Percentiles rank a stretch among this genome's conserved stretches.
phyloP scores from a whole-genome alignment of 768 basidiomycete genomes.

The Boletellus emodensis region DNA sequence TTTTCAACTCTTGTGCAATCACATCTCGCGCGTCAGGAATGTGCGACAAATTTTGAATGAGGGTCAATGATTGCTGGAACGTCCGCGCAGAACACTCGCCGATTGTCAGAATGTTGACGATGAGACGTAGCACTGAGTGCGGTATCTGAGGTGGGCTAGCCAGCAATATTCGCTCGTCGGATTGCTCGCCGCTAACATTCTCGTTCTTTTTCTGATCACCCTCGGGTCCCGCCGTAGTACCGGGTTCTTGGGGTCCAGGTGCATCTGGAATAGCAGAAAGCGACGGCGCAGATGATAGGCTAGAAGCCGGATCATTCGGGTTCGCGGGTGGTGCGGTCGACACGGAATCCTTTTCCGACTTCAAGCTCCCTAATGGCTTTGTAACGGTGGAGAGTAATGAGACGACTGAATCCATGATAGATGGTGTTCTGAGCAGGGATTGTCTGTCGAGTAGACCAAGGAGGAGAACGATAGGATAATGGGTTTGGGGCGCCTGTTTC shows the following conservation, averaged over 20 bases:
- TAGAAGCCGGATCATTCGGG: conserved; percentile 13
- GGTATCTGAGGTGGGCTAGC: conserved; percentile 82
- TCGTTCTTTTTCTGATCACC: conserved; percentile 25
- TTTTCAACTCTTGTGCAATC: conserved; percentile 82
- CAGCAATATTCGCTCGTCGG: conserved; percentile 48
- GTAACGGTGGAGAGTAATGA: conserved; percentile 85
- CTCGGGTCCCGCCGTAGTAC: conserved; percentile 9
- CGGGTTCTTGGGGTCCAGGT: conserved; percentile 13
- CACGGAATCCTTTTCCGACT: conserved; percentile 40
- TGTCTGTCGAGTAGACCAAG: conserved; percentile 86
- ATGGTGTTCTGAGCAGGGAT: conserved; percentile 77
- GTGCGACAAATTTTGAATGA: conserved; percentile 90
- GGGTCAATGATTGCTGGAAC: conserved; percentile 88
- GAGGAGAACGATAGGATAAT: conserved; percentile 88
- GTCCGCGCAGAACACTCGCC: conserved; percentile 95
- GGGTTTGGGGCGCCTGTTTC: conserved; percentile 71
- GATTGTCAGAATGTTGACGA: conserved; percentile 95
- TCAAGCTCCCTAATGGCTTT: conserved; percentile 68
- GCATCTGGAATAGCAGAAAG: conserved; percentile 8
- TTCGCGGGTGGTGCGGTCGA: conserved; percentile 18
- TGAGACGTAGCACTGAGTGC: conserved; percentile 76
- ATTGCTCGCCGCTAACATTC: conserved; percentile 13
- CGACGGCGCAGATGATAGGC: conserved; percentile 2
- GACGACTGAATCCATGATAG: conserved; percentile 92
- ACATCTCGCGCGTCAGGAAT: conserved; percentile 86